Percentiles rank a stretch among this genome's conserved stretches.
Conservation (phyloP, 805 yeast genomes). For the Ogataea ramenticola region DNA sequence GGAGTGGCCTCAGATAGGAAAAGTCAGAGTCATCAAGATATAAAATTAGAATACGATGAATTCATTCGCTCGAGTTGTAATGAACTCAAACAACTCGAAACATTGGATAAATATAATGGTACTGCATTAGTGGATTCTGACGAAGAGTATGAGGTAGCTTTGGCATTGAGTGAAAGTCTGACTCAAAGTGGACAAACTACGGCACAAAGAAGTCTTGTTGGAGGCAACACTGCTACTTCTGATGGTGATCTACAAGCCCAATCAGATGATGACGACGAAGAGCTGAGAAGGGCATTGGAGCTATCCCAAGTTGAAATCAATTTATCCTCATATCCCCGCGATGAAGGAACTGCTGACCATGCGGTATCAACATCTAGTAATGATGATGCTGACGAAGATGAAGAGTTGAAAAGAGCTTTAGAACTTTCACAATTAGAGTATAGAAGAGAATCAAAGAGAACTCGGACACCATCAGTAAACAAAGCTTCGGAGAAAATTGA, state of each 20-base stretch:
- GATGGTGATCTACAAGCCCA: not conserved
- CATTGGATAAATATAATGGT: constrained; percentile 42
- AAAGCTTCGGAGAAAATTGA: too few species aligned
- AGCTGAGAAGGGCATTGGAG: constrained; percentile 2
- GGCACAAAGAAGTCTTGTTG: constrained; percentile 2
- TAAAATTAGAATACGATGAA: constrained; percentile 19
- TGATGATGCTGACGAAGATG: constrained; percentile 15
- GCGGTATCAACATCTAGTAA: too few species aligned
- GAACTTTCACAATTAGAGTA: constrained; percentile 14
- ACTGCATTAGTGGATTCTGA: constrained; percentile 27
- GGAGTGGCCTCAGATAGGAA: constrained; percentile 15
- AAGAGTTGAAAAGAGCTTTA: constrained; percentile 21
- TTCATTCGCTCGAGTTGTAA: not conserved
- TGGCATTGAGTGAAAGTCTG: constrained; percentile 32
- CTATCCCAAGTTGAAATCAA: not conserved
- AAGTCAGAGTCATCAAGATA: constrained; percentile 24
- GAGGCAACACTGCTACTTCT: not conserved
- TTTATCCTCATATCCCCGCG: too few species aligned
- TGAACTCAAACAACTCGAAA: constrained; percentile 15
- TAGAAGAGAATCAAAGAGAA: constrained; percentile 1
- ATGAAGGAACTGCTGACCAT: not conserved
- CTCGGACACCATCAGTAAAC: not conserved
- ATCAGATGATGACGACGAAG: constrained; percentile 4
- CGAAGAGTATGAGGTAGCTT: constrained; percentile 34
- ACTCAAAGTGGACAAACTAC: constrained; percentile 1